Base-by-base conservation (phyloP, 1,284 basidiomycete genomes). In the Pyrrhoderma noxium region DNA sequence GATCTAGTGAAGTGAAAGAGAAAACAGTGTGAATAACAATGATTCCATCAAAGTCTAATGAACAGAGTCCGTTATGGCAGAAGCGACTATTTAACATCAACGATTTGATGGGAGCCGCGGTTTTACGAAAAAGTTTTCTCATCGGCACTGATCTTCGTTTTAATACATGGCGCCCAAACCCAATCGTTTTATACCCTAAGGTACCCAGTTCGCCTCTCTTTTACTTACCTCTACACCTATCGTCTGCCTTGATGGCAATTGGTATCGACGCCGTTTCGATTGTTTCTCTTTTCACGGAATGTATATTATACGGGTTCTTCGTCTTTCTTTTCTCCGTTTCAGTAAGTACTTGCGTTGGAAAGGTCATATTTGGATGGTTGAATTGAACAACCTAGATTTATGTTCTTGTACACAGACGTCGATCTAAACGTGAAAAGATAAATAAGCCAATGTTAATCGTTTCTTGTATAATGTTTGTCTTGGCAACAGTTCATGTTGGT, bases 401-500 rank as follows among this genome's bases (percentile, higher is more conserved):
- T 31, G 27, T 31, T 11, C 11, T 31, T 5, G 11, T 31, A 31
- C 27, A 31, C 11, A 31, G 27, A 31, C 43, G 44, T 31, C 27
- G 21, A 11, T 18, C n/a, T 21, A 45, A 46, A 21, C 36, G 23
- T 9, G 44, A 52, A 19, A 13, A 40, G 27, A 25, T 55, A 36
- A 56, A 56, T 22, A 18, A 42, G 13, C 27, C 40, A 7, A 54
- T 56, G 47, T 31, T 56, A 18, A n/a, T 45, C 35, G 22, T 45
- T 18, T 51, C 56, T 4, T n/a, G 42, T 19, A 13, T 49, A 5
- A 51, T 55, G 34, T 54, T 51, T 25, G 19, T 52, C 8, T 19
- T 60, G 14, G 44, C 50, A 3, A 52, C 50, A 11, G 39, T 52
- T 47, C 14, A 36, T 35, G 22, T 13, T 35, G 22, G 27, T 19